phyloP scores from a whole-genome alignment of 2,329 filamentous ascomycete species.

The Talaromyces albobiverticillius region DNA sequence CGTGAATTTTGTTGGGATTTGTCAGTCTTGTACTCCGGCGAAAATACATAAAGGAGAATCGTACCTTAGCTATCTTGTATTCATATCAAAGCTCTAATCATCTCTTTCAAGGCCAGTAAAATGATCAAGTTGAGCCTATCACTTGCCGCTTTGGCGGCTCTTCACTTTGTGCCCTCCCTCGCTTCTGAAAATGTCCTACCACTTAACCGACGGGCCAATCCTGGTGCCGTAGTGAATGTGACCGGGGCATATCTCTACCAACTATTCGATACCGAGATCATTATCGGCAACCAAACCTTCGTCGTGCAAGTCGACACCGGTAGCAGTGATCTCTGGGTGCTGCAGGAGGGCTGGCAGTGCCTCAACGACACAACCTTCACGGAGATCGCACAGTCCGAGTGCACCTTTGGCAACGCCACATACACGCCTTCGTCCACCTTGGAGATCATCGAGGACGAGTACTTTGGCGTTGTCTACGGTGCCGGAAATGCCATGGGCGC shows the following conservation, averaged over 20 bases:
- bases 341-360: conserved; percentile 32
- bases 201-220: not conserved
- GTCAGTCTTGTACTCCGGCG: too few relatives aligned
- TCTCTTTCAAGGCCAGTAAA: too few relatives aligned
- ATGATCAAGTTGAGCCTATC: too few relatives aligned
- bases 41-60: too few relatives aligned
- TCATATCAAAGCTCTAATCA: too few relatives aligned
- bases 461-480: conserved; percentile 24
- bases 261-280: conserved; percentile 21
- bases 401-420: conserved; percentile 18
- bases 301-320: conserved; percentile 46
- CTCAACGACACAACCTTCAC: conserved; percentile 31
- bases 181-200: not conserved
- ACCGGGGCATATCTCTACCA: not conserved
- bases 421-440: conserved; percentile 19
- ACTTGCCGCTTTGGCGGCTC: not conserved
- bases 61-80: too few relatives aligned
- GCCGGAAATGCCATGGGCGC: conserved; percentile 21
- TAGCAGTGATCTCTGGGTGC: conserved; percentile 48
- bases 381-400: conserved; percentile 37
- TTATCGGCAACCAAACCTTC: conserved; percentile 32
- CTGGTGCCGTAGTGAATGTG: not conserved
- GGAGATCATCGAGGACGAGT: conserved; percentile 18
- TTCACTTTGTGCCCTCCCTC: not conserved
- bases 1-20: too few relatives aligned